Evolutionary conservation across 305 asterid genomes (phyloP).

Genomic region (Fraxinus baroniana): DNA sequence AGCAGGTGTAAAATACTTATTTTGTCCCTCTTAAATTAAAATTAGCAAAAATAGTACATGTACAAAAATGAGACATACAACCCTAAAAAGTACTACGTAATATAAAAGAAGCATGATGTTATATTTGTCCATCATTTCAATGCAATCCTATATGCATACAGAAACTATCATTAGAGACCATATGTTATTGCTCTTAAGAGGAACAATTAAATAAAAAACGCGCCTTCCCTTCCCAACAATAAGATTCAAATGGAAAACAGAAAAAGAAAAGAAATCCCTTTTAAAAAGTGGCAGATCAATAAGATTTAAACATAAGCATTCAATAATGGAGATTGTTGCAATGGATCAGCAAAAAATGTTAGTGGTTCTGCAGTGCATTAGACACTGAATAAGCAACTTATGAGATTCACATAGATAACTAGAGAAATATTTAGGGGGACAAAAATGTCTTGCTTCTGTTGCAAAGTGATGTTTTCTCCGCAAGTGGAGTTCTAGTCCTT

Average conservation of each 20-base stretch:
- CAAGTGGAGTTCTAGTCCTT: conserved; percentile 34
- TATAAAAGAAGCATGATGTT: too few relatives aligned
- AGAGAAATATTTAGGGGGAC: neutral
- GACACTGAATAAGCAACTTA: neutral
- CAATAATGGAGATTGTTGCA: neutral
- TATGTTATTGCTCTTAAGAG: neutral
- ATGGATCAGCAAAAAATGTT: neutral
- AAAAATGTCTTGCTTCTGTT: conserved; percentile 16
- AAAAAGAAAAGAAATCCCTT: neutral
- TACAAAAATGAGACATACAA: too few relatives aligned
- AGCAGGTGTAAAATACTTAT: too few relatives aligned
- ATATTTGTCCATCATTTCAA: too few relatives aligned
- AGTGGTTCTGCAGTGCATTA: neutral
- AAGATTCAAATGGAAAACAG: neutral
- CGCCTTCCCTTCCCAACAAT: neutral
- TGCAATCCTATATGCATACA: too few relatives aligned
- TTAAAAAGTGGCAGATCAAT: neutral
- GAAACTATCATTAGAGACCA: neutral
- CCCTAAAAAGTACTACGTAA: too few relatives aligned
- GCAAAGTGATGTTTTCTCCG: conserved; percentile 28
- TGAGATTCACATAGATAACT: neutral
- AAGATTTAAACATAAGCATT: neutral
- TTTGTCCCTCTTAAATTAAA: too few relatives aligned
- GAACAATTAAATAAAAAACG: neutral
- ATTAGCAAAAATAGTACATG: too few relatives aligned